These are phyloP conservation scores for Fragaria vesca DNA, from an alignment of 306 rosid genomes.

Conservation along the genomic window DNA sequence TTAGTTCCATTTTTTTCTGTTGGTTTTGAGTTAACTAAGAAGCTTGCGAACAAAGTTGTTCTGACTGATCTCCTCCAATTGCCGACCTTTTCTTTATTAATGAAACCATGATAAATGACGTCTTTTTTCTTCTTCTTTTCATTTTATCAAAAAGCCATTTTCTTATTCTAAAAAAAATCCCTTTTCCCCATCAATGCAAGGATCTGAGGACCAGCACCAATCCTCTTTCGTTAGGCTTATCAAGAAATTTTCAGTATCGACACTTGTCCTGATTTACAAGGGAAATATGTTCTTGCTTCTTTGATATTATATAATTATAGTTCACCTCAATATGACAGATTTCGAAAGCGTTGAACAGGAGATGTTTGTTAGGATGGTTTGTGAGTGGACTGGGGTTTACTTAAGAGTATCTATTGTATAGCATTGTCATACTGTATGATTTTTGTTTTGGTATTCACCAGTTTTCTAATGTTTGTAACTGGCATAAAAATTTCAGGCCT, in stretches of 20 bases:
- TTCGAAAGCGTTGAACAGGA: neutral
- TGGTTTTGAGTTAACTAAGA: neutral
- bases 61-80: neutral
- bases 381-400: neutral
- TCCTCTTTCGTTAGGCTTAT: neutral
- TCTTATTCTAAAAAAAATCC: too few species aligned
- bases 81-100: neutral
- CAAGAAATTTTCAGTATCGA: neutral
- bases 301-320: neutral
- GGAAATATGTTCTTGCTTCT: neutral
- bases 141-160: too few species aligned
- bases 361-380: neutral
- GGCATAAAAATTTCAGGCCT: conserved; percentile 42
- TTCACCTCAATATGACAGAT: neutral
- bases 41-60: neutral
- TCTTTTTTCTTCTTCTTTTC: neutral
- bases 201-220: neutral
- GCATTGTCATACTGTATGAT: neutral
- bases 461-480: conserved; percentile 4
- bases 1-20: neutral
- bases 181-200: neutral
- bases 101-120: neutral
- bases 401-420: neutral
- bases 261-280: neutral
- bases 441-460: neutral